Base-by-base conservation (phyloP, 2,329 filamentous ascomycete species). In the Colletotrichum truncatum region DNA sequence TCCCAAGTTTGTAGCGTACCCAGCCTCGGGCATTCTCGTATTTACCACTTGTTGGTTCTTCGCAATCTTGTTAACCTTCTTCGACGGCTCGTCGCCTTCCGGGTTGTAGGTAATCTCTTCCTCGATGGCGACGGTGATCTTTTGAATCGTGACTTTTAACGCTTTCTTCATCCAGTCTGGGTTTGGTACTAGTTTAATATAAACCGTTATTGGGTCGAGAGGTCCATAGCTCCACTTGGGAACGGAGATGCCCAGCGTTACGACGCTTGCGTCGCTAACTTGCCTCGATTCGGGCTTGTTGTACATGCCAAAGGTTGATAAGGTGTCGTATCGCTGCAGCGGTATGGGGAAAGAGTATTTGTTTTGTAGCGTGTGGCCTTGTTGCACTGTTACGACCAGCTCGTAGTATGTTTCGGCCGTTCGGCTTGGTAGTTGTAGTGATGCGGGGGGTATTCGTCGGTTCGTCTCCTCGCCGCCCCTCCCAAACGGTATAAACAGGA, bases 231-330 rank as follows among this genome's bases (percentile, higher is more conserved):
- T 98, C 94, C 95, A 98, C 67, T 94, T 89, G 23, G 96, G 95
- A 70, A 99, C 84, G 67, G 94, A 97, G 70, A 98, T 97, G 46
- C 93, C 93, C 58, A 98, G 83, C 8, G 93, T 97, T 66, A 98
- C 93, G 58, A 98, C 82, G 77, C 97, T 96, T 80, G 98, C 96
- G 54, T 92, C 89, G 30, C 94, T 93, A 66, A 90, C 88, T 73
- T 97, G 91, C 60, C 93, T 93, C 64, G 91, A 92, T 78, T 98
- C 95, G 14, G 94, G 95, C 58, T 94, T 91, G 80, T 98, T 98
- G 83, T 98, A 99, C 96, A 98, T 98, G 79, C 96, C 96, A 81
- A 99, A 99, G 2, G 96, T 98, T 41, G 94, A 98, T 51, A 99
- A 84, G 1, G 95, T 99, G 78, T 99, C 96, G 81, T 98, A 99